Base-by-base conservation (phyloP, 1,139 yeast genomes). In the Debaryomyces nepalensis region DNA sequence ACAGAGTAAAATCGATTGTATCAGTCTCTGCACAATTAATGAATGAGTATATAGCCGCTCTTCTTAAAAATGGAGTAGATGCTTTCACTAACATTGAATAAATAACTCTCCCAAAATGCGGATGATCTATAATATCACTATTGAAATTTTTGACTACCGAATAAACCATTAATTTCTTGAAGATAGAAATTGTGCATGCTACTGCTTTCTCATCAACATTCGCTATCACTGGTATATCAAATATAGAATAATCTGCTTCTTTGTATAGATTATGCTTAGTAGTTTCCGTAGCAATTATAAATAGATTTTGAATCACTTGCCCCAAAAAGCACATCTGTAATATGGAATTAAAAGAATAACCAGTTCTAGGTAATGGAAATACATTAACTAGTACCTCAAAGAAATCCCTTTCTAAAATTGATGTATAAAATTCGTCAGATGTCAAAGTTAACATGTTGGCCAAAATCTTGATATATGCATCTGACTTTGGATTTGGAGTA, bases 11-110 rank as follows among this genome's bases (percentile, higher is more conserved):
- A 5, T 61, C 59, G n/a, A 70, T 55, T n/a, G 66, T 64, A n/a
- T 73, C 73, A 10, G 69, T 64, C 32, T 78, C 73, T 1, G 89
- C 84, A 61, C 82, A 81, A 33, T 73, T 65, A 5, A 83, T 80
- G 57, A 64, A 75, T 0, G 82, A 71, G 50, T 78, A 79, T 4
- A 89, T 77, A 2, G 88, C 78, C 5, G 81, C 71, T 51, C 82
- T 77, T 50, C 97, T 74, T 48, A 88, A 66, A 50, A 85, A 87
- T 11, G 91, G 89, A 0, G 87, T 77, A 5, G 75, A 61, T 1
- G 82, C 63, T 54, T 81, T 81, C 11, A 77, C 59, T 33, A 84
- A 43, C 78, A 86, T 72, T 0, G 85, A 68, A 52, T 74, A 81
- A 2, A 83, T 51, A 0, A 77, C 66, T 30, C 59, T 46, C 0